These are phyloP conservation scores for Exophiala viscosa DNA, from an alignment of 2,329 filamentous ascomycete species.

Conservation along the genomic window DNA sequence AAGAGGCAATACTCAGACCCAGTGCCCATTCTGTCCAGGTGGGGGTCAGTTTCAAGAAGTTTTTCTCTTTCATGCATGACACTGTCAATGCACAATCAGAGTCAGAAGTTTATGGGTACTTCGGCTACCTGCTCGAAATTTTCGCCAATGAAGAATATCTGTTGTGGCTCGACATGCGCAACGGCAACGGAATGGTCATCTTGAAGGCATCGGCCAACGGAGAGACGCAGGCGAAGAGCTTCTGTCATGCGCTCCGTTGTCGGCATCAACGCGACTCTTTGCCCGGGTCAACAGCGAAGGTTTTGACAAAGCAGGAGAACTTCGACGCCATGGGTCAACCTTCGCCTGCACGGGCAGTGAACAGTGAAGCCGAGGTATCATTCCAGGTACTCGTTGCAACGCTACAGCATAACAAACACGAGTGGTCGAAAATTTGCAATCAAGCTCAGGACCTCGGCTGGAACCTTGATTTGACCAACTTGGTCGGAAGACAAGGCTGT, in stretches of 20 bases:
- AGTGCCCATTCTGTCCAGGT: neutral
- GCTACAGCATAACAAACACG: constrained; percentile 9
- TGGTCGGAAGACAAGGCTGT: constrained; percentile 14
- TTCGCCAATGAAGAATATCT: constrained; percentile 58
- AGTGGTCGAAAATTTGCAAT: constrained; percentile 14
- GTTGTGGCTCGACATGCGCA: constrained; percentile 52
- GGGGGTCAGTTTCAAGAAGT: constrained; percentile 13
- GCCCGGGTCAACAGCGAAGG: neutral
- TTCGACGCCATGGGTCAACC: neutral
- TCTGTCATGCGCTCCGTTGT: constrained; percentile 52
- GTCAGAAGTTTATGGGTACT: neutral
- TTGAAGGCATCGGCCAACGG: constrained; percentile 58
- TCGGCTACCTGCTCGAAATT: constrained; percentile 36
- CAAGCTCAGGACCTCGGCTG: constrained; percentile 21
- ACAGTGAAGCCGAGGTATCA: neutral
- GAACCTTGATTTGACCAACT: constrained; percentile 21
- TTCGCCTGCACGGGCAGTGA: neutral
- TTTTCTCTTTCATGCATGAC: constrained; percentile 10
- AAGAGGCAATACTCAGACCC: constrained; percentile 14
- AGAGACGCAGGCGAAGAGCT: constrained; percentile 55
- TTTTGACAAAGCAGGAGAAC: neutral
- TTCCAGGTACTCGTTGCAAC: constrained; percentile 12
- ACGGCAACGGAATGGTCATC: constrained; percentile 53
- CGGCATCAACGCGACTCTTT: neutral
- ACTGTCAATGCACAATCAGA: neutral